A percentile compares a stretch with the other conserved stretches of the same genome.
Evolutionary conservation across 345 rosid genomes (phyloP).

Genomic region (Punica granatum): DNA sequence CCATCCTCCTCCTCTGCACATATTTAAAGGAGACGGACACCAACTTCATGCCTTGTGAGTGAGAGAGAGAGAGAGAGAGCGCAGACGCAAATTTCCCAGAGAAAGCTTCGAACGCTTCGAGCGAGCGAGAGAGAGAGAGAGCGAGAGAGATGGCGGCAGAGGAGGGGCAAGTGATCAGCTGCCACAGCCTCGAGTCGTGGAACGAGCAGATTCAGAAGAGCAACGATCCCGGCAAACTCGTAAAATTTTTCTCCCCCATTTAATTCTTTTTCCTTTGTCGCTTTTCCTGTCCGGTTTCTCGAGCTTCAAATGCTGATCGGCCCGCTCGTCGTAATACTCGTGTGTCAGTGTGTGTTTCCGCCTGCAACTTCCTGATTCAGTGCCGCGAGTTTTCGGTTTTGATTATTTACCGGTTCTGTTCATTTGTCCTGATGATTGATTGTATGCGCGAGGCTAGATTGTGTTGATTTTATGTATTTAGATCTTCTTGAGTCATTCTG

Average conservation of each 20-base stretch:
- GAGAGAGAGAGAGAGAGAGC: conserved; percentile 1
- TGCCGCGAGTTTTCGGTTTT: background rate
- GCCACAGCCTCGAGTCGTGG: conserved; percentile 68
- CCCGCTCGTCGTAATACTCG: background rate
- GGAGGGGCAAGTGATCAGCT: conserved; percentile 66
- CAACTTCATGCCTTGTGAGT: background rate
- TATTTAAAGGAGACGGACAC: background rate
- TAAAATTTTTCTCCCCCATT: conserved; percentile 16
- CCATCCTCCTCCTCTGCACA: too few species aligned
- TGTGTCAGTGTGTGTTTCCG: too few species aligned
- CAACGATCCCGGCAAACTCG: conserved; percentile 63
- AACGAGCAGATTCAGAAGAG: conserved; percentile 44
- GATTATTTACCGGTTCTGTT: too few species aligned
- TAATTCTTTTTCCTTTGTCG: background rate
- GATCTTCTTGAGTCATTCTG: background rate
- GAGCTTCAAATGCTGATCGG: too few species aligned
- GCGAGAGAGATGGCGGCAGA: conserved; percentile 33
- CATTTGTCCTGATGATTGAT: background rate
- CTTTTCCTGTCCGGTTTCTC: background rate
- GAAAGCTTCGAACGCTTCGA: background rate
- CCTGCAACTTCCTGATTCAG: too few species aligned
- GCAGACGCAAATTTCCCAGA: too few species aligned
- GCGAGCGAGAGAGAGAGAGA: background rate
- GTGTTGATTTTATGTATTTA: background rate
- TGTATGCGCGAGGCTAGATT: background rate